phyloP scores from a whole-genome alignment of 495 filamentous ascomycete species.

The Usnea hakonensis region DNA sequence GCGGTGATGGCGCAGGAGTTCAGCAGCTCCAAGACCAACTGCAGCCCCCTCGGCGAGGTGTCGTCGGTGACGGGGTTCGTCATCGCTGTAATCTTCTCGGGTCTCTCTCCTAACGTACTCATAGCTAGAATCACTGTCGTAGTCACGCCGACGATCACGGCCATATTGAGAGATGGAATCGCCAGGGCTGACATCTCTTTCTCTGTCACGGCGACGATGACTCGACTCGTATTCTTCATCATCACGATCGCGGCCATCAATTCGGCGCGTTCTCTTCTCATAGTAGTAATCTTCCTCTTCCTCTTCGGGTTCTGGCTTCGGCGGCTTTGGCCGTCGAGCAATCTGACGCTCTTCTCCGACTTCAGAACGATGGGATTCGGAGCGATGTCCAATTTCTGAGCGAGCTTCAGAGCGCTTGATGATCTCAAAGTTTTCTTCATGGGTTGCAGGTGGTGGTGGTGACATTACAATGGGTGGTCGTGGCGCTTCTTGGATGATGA shows the following conservation, averaged over 20 bases:
- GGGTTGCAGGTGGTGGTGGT: constrained; percentile 28
- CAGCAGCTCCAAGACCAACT: constrained; percentile 68
- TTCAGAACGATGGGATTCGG: constrained; percentile 11
- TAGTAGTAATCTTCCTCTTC: constrained; percentile 30
- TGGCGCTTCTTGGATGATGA: constrained; percentile 69
- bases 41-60: constrained; percentile 84
- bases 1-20: constrained; percentile 61
- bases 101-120: constrained; percentile 51
- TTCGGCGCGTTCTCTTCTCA: constrained; percentile 31
- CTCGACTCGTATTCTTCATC: constrained; percentile 38
- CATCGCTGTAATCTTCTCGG: constrained; percentile 40
- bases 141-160: constrained; percentile 33
- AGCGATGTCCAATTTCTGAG: background rate
- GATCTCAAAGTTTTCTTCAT: constrained; percentile 61
- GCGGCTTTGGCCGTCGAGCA: constrained; percentile 26
- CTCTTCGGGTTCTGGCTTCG: constrained; percentile 24
- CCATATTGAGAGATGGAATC: constrained; percentile 51
- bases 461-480: constrained; percentile 58
- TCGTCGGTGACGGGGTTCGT: constrained; percentile 55
- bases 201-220: constrained; percentile 46
- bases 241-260: constrained; percentile 33
- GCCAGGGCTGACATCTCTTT: constrained; percentile 49
- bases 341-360: constrained; percentile 38
- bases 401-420: constrained; percentile 54
- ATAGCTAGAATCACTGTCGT: constrained; percentile 60